These are phyloP conservation scores for Sclerospora graminicola DNA, from an alignment of 352 stramenopile species.

Conservation along the genomic window DNA sequence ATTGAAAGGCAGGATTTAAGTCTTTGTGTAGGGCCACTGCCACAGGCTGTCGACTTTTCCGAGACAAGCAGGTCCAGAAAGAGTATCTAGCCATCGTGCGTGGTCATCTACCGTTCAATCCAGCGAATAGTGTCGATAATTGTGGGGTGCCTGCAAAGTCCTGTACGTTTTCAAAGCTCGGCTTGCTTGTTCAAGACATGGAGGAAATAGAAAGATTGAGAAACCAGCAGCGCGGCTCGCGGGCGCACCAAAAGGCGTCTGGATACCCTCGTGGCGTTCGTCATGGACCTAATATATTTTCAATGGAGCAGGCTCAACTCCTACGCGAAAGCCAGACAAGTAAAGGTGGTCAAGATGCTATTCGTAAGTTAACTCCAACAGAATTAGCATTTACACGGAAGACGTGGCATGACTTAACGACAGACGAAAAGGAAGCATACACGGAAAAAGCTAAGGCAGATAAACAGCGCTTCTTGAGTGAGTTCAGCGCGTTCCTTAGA, in stretches of 20 bases:
- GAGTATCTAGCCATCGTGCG: constrained; percentile 78
- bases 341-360: constrained; percentile 2
- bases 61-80: constrained; percentile 72
- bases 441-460: constrained; percentile 29
- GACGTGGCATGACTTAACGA: constrained; percentile 36
- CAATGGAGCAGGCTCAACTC: constrained; percentile 51
- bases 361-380: constrained; percentile 17
- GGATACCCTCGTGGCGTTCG: constrained; percentile 46
- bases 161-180: constrained; percentile 58
- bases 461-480: constrained; percentile 40
- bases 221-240: constrained; percentile 40
- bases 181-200: constrained; percentile 55
- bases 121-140: constrained; percentile 15
- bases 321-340: constrained; percentile 16
- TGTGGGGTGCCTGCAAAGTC: constrained; percentile 12
- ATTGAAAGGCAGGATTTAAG: not conserved
- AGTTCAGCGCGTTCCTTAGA: constrained; percentile 45
- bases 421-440: constrained; percentile 38
- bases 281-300: constrained; percentile 51
- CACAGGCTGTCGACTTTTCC: constrained; percentile 58
- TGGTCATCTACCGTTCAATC: constrained; percentile 56
- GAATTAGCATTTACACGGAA: constrained; percentile 22
- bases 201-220: constrained; percentile 51
- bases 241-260: constrained; percentile 32
- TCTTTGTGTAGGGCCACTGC: constrained; percentile 41